Evolutionary conservation across 2,329 filamentous ascomycete species (phyloP).

Genomic region (Aspergillus clavatus): DNA sequence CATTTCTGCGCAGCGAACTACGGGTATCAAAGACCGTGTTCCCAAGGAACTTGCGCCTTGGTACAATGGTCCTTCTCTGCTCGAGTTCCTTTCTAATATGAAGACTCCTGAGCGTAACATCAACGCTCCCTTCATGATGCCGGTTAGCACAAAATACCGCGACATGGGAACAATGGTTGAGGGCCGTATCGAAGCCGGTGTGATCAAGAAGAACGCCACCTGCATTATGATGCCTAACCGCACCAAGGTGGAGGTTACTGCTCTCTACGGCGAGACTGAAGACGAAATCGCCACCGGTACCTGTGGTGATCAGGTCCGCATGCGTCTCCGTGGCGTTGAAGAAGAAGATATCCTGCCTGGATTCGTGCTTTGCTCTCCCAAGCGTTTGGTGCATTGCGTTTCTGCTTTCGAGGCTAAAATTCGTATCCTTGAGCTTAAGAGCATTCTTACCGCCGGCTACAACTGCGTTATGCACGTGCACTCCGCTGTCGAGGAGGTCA

Average conservation of each 20-base stretch:
- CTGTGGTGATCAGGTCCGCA: constrained; percentile 89
- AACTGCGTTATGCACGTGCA: constrained; percentile 98
- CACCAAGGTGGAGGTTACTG: constrained; percentile 71
- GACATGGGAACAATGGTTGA: constrained; percentile 98
- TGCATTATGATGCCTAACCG: constrained; percentile 96
- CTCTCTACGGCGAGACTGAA: constrained; percentile 92
- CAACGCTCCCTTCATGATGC: constrained; percentile 99
- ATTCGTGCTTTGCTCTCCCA: constrained; percentile 92
- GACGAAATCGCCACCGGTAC: constrained; percentile 78
- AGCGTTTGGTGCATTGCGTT: constrained; percentile 89
- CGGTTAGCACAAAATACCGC: constrained; percentile 89
- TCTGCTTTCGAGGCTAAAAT: constrained; percentile 92
- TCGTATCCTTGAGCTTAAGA: constrained; percentile 89
- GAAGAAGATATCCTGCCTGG: constrained; percentile 95
- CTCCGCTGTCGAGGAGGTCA: constrained; percentile 95
- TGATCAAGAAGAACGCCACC: constrained; percentile 81
- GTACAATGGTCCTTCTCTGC: constrained; percentile 83
- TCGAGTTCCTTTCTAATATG: constrained; percentile 95
- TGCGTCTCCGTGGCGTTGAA: constrained; percentile 89
- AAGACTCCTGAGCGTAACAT: constrained; percentile 88
- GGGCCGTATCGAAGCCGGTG: constrained; percentile 92
- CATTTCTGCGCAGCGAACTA: constrained; percentile 79
- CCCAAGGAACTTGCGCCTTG: constrained; percentile 71
- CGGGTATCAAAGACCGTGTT: constrained; percentile 85
- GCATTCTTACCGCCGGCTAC: constrained; percentile 87